phyloP scores from a whole-genome alignment of 1,139 yeast species.

The Zygoascus sp. region DNA sequence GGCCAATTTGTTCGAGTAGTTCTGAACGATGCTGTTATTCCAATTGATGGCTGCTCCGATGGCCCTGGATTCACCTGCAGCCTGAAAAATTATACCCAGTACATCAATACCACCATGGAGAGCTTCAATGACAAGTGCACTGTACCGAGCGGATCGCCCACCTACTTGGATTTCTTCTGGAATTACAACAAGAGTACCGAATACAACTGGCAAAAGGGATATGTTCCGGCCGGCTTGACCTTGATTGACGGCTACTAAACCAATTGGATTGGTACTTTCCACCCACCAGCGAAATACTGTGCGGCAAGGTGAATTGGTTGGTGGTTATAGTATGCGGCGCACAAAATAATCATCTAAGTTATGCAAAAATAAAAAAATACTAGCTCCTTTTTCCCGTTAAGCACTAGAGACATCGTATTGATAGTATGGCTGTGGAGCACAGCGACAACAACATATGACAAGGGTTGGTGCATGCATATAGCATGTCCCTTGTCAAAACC shows the following conservation, averaged over 20 bases:
- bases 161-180: slow-evolving; percentile 32
- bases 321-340: too few species aligned
- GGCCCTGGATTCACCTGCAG: slow-evolving; percentile 65
- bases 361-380: too few species aligned
- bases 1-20: slow-evolving; percentile 48
- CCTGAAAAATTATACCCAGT: slow-evolving; percentile 38
- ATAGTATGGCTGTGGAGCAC: too few species aligned
- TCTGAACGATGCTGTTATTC: slow-evolving; percentile 58
- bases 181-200: slow-evolving; percentile 30
- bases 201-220: slow-evolving; percentile 13
- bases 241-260: background rate
- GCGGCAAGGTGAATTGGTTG: too few species aligned
- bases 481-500: too few species aligned
- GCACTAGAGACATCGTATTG: too few species aligned
- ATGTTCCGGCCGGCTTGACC: slow-evolving; percentile 2
- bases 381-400: too few species aligned
- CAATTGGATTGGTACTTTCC: too few species aligned
- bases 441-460: too few species aligned
- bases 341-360: too few species aligned
- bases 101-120: slow-evolving; percentile 18
- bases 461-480: too few species aligned
- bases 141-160: slow-evolving; percentile 27
- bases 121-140: slow-evolving; percentile 26
- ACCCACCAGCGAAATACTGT: too few species aligned
- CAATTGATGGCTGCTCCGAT: slow-evolving; percentile 45